phyloP scores from a whole-genome alignment of 192 early-diverging fungal genomes.

The Spizellomyces punctatus region DNA sequence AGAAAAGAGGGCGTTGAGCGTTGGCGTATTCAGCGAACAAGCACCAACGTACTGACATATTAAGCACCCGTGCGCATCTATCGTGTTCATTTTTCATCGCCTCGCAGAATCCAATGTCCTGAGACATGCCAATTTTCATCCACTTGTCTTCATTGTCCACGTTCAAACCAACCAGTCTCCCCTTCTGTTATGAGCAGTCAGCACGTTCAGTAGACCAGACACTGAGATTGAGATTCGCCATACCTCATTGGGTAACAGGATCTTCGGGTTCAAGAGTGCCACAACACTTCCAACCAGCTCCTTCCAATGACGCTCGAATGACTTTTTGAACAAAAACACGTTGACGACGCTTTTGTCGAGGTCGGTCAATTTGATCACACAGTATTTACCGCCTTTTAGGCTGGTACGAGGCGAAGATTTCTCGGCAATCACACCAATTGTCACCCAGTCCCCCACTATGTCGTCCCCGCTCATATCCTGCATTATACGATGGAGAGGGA shows the following conservation, averaged over 20 bases:
- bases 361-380: constrained; percentile 37
- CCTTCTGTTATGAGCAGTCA: constrained; percentile 17
- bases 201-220: background rate
- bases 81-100: background rate
- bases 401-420: constrained; percentile 27
- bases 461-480: constrained; percentile 27
- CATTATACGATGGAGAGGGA: constrained; percentile 6
- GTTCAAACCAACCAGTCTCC: constrained; percentile 32
- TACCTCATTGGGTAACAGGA: constrained; percentile 40
- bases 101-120: constrained; percentile 38
- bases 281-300: constrained; percentile 35
- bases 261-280: constrained; percentile 40
- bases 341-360: constrained; percentile 32
- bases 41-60: too few species aligned
- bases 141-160: constrained; percentile 38
- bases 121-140: constrained; percentile 38
- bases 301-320: constrained; percentile 17
- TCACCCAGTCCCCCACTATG: constrained; percentile 42
- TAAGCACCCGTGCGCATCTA: too few species aligned
- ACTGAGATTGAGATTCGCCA: background rate
- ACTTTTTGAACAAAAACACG: constrained; percentile 37
- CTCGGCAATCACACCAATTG: constrained; percentile 37
- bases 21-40: too few species aligned
- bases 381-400: constrained; percentile 34
- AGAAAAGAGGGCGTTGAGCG: background rate